Percentiles rank a stretch among this genome's conserved stretches.
Evolutionary conservation across 2,329 filamentous ascomycete genomes (phyloP).

Genomic region (Apiospora saccharicola): DNA sequence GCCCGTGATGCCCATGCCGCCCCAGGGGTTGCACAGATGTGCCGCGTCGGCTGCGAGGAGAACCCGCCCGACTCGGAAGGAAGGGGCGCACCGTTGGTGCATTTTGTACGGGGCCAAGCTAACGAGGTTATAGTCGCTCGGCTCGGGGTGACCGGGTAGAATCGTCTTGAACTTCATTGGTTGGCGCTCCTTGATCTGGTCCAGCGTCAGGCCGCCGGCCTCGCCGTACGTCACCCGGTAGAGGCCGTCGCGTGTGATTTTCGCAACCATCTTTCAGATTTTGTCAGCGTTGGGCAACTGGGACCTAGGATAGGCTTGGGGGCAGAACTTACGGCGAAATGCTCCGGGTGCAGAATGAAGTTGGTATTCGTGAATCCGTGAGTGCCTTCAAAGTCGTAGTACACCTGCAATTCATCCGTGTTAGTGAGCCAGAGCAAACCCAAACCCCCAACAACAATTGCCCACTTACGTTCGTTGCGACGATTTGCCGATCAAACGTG

Average conservation of each 20-base stretch:
- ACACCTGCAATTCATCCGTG: conserved; percentile 56
- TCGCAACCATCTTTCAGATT: conserved; percentile 63
- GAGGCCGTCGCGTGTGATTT: conserved; percentile 64
- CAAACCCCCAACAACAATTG: background rate
- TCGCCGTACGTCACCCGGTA: conserved; percentile 73
- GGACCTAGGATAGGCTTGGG: background rate
- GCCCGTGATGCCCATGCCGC: conserved; percentile 68
- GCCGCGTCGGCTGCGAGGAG: conserved; percentile 68
- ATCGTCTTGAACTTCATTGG: conserved; percentile 63
- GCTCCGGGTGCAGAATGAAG: conserved; percentile 67
- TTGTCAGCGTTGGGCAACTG: background rate
- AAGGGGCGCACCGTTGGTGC: conserved; percentile 65
- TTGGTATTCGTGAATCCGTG: conserved; percentile 63
- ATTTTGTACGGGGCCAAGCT: conserved; percentile 67
- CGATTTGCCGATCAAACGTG: conserved; percentile 66
- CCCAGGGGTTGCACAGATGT: conserved; percentile 62
- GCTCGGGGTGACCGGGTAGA: conserved; percentile 66
- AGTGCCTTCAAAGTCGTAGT: conserved; percentile 64
- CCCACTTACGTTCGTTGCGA: conserved; percentile 64
- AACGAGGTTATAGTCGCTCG: conserved; percentile 62
- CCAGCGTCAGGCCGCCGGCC: conserved; percentile 55
- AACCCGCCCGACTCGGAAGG: conserved; percentile 64
- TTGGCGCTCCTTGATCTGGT: conserved; percentile 61
- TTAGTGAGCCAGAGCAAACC: conserved; percentile 22
- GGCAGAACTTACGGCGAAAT: conserved; percentile 54